Evolutionary conservation across 2,329 filamentous ascomycete genomes (phyloP).

Genomic region (Nigrograna mackinnonii): DNA sequence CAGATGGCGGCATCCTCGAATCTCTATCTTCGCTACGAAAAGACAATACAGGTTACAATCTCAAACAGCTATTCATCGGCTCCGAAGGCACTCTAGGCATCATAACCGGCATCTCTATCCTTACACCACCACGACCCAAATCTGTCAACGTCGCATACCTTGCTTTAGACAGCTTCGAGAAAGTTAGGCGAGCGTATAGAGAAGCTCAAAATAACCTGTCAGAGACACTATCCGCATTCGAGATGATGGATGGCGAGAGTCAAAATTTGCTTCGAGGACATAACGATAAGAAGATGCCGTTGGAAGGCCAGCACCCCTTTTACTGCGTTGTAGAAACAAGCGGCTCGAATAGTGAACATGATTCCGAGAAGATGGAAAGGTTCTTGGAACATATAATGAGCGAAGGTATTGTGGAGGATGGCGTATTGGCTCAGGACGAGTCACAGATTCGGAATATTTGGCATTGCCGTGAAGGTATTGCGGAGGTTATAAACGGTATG

Average conservation of each 20-base stretch:
- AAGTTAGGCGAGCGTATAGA: constrained; percentile 82
- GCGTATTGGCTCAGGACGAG: constrained; percentile 90
- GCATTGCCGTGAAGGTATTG: constrained; percentile 91
- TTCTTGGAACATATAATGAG: constrained; percentile 94
- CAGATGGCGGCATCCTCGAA: constrained; percentile 89
- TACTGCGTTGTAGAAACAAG: constrained; percentile 97
- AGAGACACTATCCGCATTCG: constrained; percentile 96
- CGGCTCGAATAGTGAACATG: constrained; percentile 91
- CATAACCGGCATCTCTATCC: constrained; percentile 88
- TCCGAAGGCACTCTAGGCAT: constrained; percentile 94
- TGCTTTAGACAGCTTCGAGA: constrained; percentile 85
- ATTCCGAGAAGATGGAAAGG: constrained; percentile 72
- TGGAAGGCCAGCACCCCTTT: constrained; percentile 86
- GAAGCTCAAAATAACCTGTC: constrained; percentile 89
- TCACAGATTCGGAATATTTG: constrained; percentile 86
- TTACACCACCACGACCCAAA: constrained; percentile 83
- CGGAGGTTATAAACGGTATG: constrained; percentile 85
- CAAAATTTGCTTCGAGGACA: constrained; percentile 66
- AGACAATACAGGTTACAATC: constrained; percentile 98
- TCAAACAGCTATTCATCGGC: constrained; percentile 96
- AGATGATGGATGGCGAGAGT: constrained; percentile 88
- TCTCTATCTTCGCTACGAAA: constrained; percentile 88
- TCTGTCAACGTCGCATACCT: constrained; percentile 96
- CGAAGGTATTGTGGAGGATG: constrained; percentile 83
- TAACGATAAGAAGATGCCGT: constrained; percentile 75